Base-by-base conservation (phyloP, 2,329 filamentous ascomycete species). In the Xylaria polymorpha region DNA sequence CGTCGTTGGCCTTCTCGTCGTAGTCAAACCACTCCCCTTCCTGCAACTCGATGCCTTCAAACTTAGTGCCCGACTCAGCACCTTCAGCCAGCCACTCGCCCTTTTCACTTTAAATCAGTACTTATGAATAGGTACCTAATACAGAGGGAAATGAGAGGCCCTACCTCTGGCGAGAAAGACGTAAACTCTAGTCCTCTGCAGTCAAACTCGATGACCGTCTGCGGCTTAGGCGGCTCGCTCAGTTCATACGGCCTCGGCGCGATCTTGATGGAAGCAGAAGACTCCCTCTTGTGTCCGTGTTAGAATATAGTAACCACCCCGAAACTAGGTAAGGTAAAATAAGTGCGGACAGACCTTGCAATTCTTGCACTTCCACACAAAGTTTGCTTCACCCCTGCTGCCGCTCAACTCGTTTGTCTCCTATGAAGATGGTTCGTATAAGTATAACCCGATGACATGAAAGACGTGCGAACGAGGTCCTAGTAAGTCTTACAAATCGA, bases 21-120 rank as follows among this genome's bases (percentile, higher is more conserved):
- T 98, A 99, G 75, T 98, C 95, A 80, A 92, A 99, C 96, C 96
- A 99, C 76, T 99, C 96, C 32, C 93, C 95, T 35, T 99, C 96
- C 0, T 85, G 84, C 64, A 99, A 66, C 74, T 98, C 94, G 63
- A 98, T 92, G 5, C 83, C 89, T 0, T 88, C 85, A 77, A 99
- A 99, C 76, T 93, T 92, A 48, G 92, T 96, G 10, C 85, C 86
- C 0, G 94, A 94, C 20, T 98, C 94, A 18, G 87, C 69, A 3
- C 94, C 96, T 56, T 92, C 93, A 0, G 92, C 94, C 66, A 95
- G 84, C 92, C 94, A 99, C 58, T 97, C 92, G 14, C 96, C 96
- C 92, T 97, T 18, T 22, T 57, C 32, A 25, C 55, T 73, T 44
- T 72, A 65, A 32, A 8, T 67, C 59, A 74, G 60, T 6, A 1